Evolutionary conservation across 2,329 filamentous ascomycete genomes (phyloP).

Genomic region (Fusarium irregulare): DNA sequence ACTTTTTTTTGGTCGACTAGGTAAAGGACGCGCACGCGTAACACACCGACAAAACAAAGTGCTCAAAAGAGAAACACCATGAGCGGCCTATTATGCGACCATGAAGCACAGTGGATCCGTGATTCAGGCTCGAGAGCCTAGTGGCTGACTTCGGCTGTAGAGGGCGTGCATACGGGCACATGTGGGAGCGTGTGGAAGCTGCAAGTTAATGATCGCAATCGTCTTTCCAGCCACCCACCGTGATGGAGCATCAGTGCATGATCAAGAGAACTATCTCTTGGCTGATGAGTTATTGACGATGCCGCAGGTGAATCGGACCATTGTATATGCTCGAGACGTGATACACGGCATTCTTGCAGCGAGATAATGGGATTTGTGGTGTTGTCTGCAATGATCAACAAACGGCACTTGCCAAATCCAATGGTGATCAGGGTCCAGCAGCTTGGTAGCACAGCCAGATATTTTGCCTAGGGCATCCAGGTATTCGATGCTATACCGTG

Average conservation of each 20-base stretch:
- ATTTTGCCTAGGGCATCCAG: conserved; percentile 5
- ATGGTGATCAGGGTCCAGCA: conserved; percentile 10
- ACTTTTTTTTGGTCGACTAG: conserved; percentile 26
- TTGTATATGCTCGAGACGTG: conserved; percentile 25
- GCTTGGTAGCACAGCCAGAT: background rate
- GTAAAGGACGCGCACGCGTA: conserved; percentile 48
- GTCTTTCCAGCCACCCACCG: conserved; percentile 43
- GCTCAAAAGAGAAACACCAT: conserved; percentile 43
- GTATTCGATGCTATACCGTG: background rate
- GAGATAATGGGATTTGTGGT: conserved; percentile 17
- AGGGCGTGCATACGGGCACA: conserved; percentile 38
- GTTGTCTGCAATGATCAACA: conserved; percentile 26
- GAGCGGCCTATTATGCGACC: conserved; percentile 52
- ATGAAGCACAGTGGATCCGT: conserved; percentile 51
- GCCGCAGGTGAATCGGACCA: conserved; percentile 37
- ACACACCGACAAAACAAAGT: conserved; percentile 53
- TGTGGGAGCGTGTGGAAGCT: conserved; percentile 40
- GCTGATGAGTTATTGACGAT: conserved; percentile 38
- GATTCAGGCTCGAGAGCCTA: conserved; percentile 44
- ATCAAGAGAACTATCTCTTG: conserved; percentile 35
- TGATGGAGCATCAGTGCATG: conserved; percentile 29
- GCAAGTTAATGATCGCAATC: conserved; percentile 28
- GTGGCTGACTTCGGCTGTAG: conserved; percentile 37
- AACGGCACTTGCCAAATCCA: conserved; percentile 26
- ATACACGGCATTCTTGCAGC: conserved; percentile 30